These are phyloP conservation scores for Talaromyces pinophilus DNA, from an alignment of 2,329 filamentous ascomycete genomes.

Conservation along the genomic window DNA sequence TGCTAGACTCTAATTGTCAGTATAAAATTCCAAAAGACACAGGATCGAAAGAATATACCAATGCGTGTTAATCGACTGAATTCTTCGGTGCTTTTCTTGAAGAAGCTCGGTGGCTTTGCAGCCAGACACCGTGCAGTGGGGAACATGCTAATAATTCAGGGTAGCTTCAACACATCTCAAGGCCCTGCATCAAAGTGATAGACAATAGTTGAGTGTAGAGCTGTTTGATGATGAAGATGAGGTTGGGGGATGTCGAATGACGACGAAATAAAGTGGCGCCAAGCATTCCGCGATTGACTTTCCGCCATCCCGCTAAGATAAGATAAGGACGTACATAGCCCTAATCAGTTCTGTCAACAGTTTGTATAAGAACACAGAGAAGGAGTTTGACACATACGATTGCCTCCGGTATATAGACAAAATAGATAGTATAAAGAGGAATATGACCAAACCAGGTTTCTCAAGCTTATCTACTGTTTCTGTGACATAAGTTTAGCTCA, in stretches of 20 bases:
- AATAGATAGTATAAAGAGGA: too few relatives aligned
- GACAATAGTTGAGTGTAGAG: not conserved
- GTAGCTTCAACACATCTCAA: not conserved
- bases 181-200: too few relatives aligned
- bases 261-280: slow-evolving; percentile 13
- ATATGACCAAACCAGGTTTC: too few relatives aligned
- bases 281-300: slow-evolving; percentile 1
- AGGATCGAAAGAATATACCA: slow-evolving; percentile 42
- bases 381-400: too few relatives aligned
- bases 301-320: slow-evolving; percentile 7
- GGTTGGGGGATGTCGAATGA: slow-evolving; percentile 6
- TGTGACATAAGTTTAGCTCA: too few relatives aligned
- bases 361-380: too few relatives aligned
- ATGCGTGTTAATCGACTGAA: slow-evolving; percentile 58
- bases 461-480: too few relatives aligned
- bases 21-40: not conserved
- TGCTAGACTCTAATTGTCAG: slow-evolving; percentile 31
- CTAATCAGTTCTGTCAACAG: too few relatives aligned
- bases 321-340: not conserved
- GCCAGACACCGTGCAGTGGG: slow-evolving; percentile 44
- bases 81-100: slow-evolving; percentile 61
- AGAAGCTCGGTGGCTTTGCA: slow-evolving; percentile 51
- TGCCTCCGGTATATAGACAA: too few relatives aligned
- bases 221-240: not conserved
- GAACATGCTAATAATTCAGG: slow-evolving; percentile 32